Evolutionary conservation across 2,329 filamentous ascomycete species (phyloP).

Genomic region (Alternaria angustiovoidea): DNA sequence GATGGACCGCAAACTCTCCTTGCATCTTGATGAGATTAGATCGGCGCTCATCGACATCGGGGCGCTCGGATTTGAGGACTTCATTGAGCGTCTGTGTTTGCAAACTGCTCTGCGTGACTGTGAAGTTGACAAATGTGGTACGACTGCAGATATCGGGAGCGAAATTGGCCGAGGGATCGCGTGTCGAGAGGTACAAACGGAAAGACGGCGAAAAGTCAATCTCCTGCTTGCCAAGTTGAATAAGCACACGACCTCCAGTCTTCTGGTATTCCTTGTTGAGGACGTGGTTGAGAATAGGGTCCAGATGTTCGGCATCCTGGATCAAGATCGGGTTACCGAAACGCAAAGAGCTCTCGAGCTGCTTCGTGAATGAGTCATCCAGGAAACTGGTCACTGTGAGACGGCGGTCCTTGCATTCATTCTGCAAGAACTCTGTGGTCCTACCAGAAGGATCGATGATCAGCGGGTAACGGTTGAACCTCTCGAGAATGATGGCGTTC

Average conservation of each 20-base stretch:
- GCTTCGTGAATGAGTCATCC: slow-evolving; percentile 97
- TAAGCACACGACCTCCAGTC: slow-evolving; percentile 95
- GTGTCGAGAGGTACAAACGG: slow-evolving; percentile 91
- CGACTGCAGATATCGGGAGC: slow-evolving; percentile 97
- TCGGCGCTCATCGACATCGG: slow-evolving; percentile 93
- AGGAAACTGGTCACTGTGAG: slow-evolving; percentile 97
- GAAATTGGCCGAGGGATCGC: slow-evolving; percentile 95
- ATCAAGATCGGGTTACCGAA: slow-evolving; percentile 99
- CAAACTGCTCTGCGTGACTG: slow-evolving; percentile 97
- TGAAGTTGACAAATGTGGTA: slow-evolving; percentile 99
- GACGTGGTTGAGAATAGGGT: slow-evolving; percentile 97
- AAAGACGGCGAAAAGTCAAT: slow-evolving; percentile 99
- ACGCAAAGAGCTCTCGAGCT: slow-evolving; percentile 93
- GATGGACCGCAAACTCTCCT: slow-evolving; percentile 98
- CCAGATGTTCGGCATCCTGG: slow-evolving; percentile 95
- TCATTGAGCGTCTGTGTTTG: slow-evolving; percentile 98
- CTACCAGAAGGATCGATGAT: slow-evolving; percentile 98
- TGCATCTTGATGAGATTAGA: slow-evolving; percentile 99
- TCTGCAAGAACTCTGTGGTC: slow-evolving; percentile 92
- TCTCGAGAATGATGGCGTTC: slow-evolving; percentile 95
- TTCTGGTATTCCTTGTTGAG: slow-evolving; percentile 99
- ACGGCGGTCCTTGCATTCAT: slow-evolving; percentile 90
- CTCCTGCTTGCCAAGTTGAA: slow-evolving; percentile 97
- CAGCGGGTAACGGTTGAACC: slow-evolving; percentile 97
- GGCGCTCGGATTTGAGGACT: slow-evolving; percentile 94